Conservation (phyloP, 345 rosid genomes). For the Cardamine occulta region DNA sequence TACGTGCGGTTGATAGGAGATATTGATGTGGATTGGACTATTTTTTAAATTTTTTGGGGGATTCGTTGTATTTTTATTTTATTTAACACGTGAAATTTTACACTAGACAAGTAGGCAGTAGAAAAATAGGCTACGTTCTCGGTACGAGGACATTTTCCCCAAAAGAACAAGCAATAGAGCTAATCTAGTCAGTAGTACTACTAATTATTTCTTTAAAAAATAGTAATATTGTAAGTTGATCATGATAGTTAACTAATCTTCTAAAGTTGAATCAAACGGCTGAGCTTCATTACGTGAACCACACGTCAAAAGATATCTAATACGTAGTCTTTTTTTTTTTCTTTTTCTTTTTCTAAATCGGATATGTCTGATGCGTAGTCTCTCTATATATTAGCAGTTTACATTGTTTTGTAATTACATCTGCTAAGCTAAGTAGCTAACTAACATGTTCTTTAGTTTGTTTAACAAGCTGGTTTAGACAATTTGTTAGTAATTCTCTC, state of each 20-base stretch:
- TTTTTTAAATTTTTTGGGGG: background rate
- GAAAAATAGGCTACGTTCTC: conserved; percentile 2
- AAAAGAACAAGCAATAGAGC: background rate
- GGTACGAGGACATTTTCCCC: background rate
- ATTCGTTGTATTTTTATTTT: conserved; percentile 3
- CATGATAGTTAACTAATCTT: background rate
- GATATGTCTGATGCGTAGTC: conserved; percentile 12
- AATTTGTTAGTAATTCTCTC: background rate
- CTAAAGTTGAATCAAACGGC: conserved; percentile 13
- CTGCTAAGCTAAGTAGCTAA: background rate
- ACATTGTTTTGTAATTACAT: background rate
- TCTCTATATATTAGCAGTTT: conserved; percentile 23
- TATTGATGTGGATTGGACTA: conserved; percentile 31
- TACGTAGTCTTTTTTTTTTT: background rate
- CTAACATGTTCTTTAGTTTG: background rate
- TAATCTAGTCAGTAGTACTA: background rate
- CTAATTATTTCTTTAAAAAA: background rate
- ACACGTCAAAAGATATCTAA: conserved; percentile 17
- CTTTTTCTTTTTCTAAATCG: too few relatives aligned
- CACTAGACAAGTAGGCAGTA: conserved; percentile 9
- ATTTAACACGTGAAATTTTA: conserved; percentile 27
- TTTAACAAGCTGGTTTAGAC: background rate
- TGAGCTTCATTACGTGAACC: conserved; percentile 18
- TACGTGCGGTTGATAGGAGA: conserved; percentile 39
- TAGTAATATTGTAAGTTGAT: background rate